Evolutionary conservation across 768 basidiomycete species (phyloP).

Genomic region (Pholiota microspora): DNA sequence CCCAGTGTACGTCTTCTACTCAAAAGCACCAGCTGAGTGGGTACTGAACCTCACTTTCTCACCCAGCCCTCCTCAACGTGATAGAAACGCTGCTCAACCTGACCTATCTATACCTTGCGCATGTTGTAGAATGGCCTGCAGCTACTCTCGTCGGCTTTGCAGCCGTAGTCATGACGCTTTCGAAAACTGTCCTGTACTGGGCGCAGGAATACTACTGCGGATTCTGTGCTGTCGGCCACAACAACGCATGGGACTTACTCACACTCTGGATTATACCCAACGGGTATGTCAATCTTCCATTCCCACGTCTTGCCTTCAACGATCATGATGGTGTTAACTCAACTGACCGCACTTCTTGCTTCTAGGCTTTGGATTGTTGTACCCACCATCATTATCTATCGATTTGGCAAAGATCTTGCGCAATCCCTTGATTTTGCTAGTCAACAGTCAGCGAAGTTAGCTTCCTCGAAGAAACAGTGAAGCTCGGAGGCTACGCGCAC

Average conservation of each 20-base stretch:
- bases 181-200: constrained; percentile 85
- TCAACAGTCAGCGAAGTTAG: constrained; percentile 9
- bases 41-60: background rate
- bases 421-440: constrained; percentile 32
- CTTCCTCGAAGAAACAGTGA: constrained; percentile 11
- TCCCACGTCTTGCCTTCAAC: background rate
- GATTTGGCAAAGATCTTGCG: constrained; percentile 62
- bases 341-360: background rate
- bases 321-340: background rate
- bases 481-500: background rate
- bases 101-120: constrained; percentile 72
- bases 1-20: constrained; percentile 58
- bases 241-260: constrained; percentile 47
- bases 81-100: constrained; percentile 77
- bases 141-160: constrained; percentile 77
- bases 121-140: constrained; percentile 56
- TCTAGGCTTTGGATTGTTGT: constrained; percentile 75
- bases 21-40: background rate
- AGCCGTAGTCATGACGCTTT: constrained; percentile 72
- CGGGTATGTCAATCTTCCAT: constrained; percentile 46
- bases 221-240: constrained; percentile 76
- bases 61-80: constrained; percentile 73
- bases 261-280: constrained; percentile 76
- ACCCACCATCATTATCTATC: constrained; percentile 57
- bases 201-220: constrained; percentile 77